Evolutionary conservation across 768 basidiomycete genomes (phyloP), one percentile per base, ranked within the genome.

Genomic region (Megacollybia marginata): DNA sequence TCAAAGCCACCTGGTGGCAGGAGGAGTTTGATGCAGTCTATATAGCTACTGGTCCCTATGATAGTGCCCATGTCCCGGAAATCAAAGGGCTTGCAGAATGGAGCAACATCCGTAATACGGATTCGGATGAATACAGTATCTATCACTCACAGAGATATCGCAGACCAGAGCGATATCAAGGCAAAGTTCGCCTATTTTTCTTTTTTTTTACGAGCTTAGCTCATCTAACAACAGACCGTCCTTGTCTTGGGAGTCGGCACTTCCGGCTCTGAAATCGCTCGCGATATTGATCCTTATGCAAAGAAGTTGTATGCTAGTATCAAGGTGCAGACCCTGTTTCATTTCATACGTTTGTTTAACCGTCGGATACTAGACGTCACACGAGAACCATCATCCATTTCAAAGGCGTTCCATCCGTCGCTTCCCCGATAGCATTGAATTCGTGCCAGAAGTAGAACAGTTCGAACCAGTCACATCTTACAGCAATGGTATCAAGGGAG

Each of bases 21-120:
- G 62, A 65, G 48, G 61, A 63, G 15, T 65, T 69, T 48, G 66
- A 67, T 48, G 65, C 64, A 6, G 56, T 69, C 10, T 57, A 66
- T 5, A 56, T 64, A 20, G 65, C 63, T 18, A 57, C 62, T 0
- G 69, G 67, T 13, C 61, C 61, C 23, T 66, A 67, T 54, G 62
- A 56, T 16, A 59, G 64, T 8, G 60, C 67, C 7, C 60, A 63
- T 42, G 62, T 69, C 2, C 67, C 69, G 3, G 42, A 56, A 5
- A 59, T 70, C n/a, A 46, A 54, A 8, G 69, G 69, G 3, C 49
- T 62, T 10, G 42, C 55, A 15, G 57, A 54, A 31, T 68, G 66
- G 67, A 60, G 60, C 28, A 49, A 57, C 33, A 49, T 51, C 5
- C 56, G 36, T 1, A 15, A 9, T 23, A 31, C 52, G 40, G 43